Base-by-base conservation (phyloP, 805 yeast species). In the Metschnikowia hibisci region DNA sequence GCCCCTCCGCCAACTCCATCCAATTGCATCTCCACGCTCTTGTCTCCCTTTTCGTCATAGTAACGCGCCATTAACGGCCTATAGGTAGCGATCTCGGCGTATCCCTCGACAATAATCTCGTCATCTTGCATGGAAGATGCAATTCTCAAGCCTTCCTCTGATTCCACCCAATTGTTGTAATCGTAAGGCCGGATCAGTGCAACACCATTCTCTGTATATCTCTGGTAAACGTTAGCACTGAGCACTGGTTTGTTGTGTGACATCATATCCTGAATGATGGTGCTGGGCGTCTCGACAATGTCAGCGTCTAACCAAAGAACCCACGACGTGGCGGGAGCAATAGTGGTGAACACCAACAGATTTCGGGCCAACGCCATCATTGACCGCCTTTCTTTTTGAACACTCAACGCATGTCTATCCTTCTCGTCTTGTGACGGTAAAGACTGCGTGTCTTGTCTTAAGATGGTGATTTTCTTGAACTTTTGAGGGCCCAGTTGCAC, bases 1-100 rank as follows among this genome's bases (percentile, higher is more conserved):
- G 97, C 95, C 16, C 97, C 96, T 50, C 97, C 98, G 42, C 99
- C 99, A 45, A 93, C 98, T 62, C 99, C 99, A 63, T 93, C 98
- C 46, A 93, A 74, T 35, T 78, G 79, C 86, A 93, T 84, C 59
- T 83, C 91, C 3, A 81, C 76, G 51, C 75, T 71, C 10, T 58
- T 46, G 44, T 81, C 82, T 22, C 85, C 93, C 6, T 72, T 67
- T 4, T 81, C 66, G 56, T 84, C 85, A 63, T 84, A 86, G 61
- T 81, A 79, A 57, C 84, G 82, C 0, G 96, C 98, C 99, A 93
- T 93, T 55, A 93, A 73, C 12, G 95, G 85, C 65, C 99, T 79
- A 63, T 85, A 93, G 1, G 99, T 93, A 38, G 96, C 95, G 65
- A 91, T 72, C 60, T 93, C 97, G 2, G 82, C 70, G 66, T 93